These are phyloP conservation scores for Fagopyrum esculentum DNA, from an alignment of 148 eudicot species.

Conservation along the genomic window DNA sequence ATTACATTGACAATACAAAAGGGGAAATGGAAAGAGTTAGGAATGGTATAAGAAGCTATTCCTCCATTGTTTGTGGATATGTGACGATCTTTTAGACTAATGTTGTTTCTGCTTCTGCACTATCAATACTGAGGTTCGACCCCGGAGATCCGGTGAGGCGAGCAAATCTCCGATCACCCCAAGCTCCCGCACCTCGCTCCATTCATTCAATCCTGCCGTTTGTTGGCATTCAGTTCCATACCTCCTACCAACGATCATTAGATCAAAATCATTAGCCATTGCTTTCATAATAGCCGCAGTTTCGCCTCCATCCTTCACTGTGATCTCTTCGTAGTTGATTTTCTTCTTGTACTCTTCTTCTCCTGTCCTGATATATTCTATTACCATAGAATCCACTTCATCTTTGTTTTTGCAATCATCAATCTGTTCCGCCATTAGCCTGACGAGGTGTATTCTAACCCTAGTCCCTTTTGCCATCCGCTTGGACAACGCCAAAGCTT, in stretches of 20 bases:
- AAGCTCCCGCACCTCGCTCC: slow-evolving; percentile 28
- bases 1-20: too few species aligned
- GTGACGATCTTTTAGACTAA: background rate
- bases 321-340: slow-evolving; percentile 15
- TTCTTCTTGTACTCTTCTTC: background rate
- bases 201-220: slow-evolving; percentile 21
- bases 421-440: slow-evolving; percentile 1
- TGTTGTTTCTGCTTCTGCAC: slow-evolving; percentile 26
- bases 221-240: slow-evolving; percentile 18
- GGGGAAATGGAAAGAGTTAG: too few species aligned
- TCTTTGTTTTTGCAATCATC: background rate
- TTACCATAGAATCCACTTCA: slow-evolving; percentile 12
- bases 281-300: slow-evolving; percentile 17
- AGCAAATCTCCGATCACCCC: slow-evolving; percentile 37
- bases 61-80: too few species aligned
- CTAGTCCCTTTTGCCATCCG: slow-evolving; percentile 18
- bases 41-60: too few species aligned
- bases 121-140: slow-evolving; percentile 32
- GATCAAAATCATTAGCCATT: slow-evolving; percentile 21
- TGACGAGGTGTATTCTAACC: slow-evolving; percentile 19
- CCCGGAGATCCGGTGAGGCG: slow-evolving; percentile 24
- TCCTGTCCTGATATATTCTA: background rate
- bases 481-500: slow-evolving; percentile 27
- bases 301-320: slow-evolving; percentile 29
- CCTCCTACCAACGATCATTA: slow-evolving; percentile 32